Evolutionary conservation across 2,329 filamentous ascomycete genomes (phyloP).

Genomic region (Aureobasidium sp.): DNA sequence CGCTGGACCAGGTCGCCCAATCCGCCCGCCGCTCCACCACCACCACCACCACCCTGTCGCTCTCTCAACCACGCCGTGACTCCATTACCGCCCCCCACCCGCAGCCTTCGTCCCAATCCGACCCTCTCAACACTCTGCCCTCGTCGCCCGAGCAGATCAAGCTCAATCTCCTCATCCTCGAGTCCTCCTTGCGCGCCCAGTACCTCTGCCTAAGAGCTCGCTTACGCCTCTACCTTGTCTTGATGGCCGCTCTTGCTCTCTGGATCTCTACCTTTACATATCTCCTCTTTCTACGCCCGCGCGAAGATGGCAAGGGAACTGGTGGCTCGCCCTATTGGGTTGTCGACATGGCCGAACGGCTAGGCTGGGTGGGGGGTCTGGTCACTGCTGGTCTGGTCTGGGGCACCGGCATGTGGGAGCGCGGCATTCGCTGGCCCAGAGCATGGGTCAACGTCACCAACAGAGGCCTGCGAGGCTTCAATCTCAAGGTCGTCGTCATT

Average conservation of each 20-base stretch:
- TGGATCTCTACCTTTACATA: conserved; percentile 87
- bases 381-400: conserved; percentile 82
- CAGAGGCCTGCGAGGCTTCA: conserved; percentile 82
- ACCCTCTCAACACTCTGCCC: conserved; percentile 75
- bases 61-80: conserved; percentile 14
- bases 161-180: conserved; percentile 93
- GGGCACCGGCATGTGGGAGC: conserved; percentile 94
- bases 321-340: conserved; percentile 96
- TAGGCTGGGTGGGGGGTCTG: conserved; percentile 84
- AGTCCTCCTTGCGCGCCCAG: conserved; percentile 85
- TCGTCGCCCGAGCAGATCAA: conserved; percentile 94
- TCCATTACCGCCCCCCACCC: conserved; percentile 29
- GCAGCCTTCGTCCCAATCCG: conserved; percentile 39
- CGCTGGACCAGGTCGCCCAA: conserved; percentile 34
- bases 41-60: conserved; percentile 38
- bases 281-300: conserved; percentile 86
- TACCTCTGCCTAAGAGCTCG: conserved; percentile 86
- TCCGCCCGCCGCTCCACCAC: conserved; percentile 34
- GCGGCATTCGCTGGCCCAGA: conserved; percentile 87
- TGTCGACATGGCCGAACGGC: conserved; percentile 80
- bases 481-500: conserved; percentile 90
- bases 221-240: conserved; percentile 86
- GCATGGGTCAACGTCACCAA: conserved; percentile 88
- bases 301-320: conserved; percentile 84
- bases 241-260: conserved; percentile 67